Base-by-base conservation (phyloP, 2,329 filamentous ascomycete genomes). In the Nigrograna mackinnonii region DNA sequence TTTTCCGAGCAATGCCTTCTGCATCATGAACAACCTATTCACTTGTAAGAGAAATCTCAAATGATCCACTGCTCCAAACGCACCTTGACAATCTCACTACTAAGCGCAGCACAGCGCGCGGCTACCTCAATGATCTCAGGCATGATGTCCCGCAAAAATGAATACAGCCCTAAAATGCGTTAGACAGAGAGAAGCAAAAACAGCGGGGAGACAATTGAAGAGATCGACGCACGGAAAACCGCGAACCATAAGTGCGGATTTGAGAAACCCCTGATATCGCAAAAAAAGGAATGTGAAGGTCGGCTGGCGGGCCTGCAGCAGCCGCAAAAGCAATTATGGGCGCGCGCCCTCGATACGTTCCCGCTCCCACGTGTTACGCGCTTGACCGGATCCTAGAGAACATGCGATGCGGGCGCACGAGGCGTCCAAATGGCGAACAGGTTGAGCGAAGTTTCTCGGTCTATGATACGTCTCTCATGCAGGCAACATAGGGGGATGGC, bases 21-120 rank as follows among this genome's bases (percentile, higher is more conserved):
- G 61, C 51, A 39, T 62, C 58, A 21, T 51, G 54, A 35, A 65
- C 58, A 16, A 62, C 55, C 63, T 66, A 34, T 24, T 6, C 3
- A 21, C 11, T 21, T 19, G 18, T 6, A 21, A 16, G 24, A 28
- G 24, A 21, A 16, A 33, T 31, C 18, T 14, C 22, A 12, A n/a
- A 6, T 6, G 6, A 14, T 6, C 3, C 4, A 5, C 7, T 33
- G 5, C n/a, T 5, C 12, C 4, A 9, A 16, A 49, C 46, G 47
- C 55, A 57, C 63, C 58, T 64, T 58, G 17, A 54, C 53, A 37
- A 65, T 60, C 7, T 54, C 58, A 37, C 54, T 57, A 40, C 58
- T 55, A 46, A 65, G 45, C 17, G 60, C 58, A 41, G 60, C 60
- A 47, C 63, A 65, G 50, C 63, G 56, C 35, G 63, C 62, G 31